Percentiles rank a stretch among this genome's conserved stretches.
Conservation (phyloP, 73 alveolate genomes). For the Paramecium pentaurelia region DNA sequence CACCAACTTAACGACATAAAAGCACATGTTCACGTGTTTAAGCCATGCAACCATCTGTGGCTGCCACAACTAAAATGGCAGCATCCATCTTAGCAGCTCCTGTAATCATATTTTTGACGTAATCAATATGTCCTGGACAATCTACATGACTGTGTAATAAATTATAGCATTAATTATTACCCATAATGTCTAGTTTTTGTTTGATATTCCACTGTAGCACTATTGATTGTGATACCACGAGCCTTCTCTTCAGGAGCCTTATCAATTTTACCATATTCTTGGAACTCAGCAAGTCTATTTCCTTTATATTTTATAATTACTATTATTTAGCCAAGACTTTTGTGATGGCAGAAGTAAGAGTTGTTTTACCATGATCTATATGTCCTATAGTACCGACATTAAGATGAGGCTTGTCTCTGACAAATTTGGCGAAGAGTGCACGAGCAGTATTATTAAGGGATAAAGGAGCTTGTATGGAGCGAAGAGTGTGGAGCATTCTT, state of each 20-base stretch:
- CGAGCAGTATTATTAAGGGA: neutral
- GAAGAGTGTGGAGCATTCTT: conserved; percentile 11
- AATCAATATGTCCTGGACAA: conserved; percentile 98
- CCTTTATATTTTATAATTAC: conserved; percentile 45
- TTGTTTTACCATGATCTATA: conserved; percentile 97
- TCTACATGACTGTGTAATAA: conserved; percentile 72
- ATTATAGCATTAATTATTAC: neutral
- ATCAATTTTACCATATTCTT: conserved; percentile 78
- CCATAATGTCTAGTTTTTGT: conserved; percentile 89
- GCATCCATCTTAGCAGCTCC: conserved; percentile 98
- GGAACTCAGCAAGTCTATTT: conserved; percentile 67
- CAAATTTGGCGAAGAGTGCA: conserved; percentile 77
- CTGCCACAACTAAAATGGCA: conserved; percentile 91
- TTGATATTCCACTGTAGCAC: conserved; percentile 92
- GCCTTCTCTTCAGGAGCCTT: conserved; percentile 93
- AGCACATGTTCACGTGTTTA: conserved; percentile 95
- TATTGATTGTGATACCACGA: conserved; percentile 95
- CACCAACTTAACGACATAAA: conserved; percentile 85
- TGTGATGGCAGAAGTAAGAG: conserved; percentile 95
- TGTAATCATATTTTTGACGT: conserved; percentile 96
- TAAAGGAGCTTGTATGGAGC: neutral
- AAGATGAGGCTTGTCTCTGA: conserved; percentile 90
- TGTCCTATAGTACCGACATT: conserved; percentile 96
- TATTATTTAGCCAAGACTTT: conserved; percentile 65
- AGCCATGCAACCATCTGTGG: conserved; percentile 97